A percentile compares a stretch with the other conserved stretches of the same genome.
Conservation (phyloP, 805 yeast genomes). For the Schizosaccharomyces lindneri region DNA sequence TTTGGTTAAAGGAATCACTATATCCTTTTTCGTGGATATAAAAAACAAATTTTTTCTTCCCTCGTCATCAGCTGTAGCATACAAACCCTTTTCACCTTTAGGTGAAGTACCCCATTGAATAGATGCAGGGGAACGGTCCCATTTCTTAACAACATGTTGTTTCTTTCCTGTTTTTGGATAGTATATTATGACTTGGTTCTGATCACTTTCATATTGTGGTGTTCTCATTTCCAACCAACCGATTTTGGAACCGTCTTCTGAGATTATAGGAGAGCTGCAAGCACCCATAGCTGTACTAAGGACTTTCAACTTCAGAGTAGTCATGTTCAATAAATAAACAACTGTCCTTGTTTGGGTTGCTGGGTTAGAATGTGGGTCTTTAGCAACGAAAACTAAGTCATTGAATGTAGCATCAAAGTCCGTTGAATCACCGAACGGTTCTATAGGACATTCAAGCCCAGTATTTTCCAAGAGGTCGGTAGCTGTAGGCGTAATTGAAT, state of each 20-base stretch:
- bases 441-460: neutral
- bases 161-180: constrained; percentile 2
- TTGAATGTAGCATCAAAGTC: constrained; percentile 8
- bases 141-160: neutral
- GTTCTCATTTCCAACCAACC: constrained; percentile 8
- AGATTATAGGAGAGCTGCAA: constrained; percentile 8
- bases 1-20: constrained; percentile 4
- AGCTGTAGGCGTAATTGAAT: neutral
- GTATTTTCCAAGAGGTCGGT: neutral
- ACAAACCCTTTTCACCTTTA: constrained; percentile 3
- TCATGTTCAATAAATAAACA: constrained; percentile 7
- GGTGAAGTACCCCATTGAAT: constrained; percentile 6
- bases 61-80: constrained; percentile 6
- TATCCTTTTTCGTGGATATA: neutral
- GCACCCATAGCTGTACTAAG: constrained; percentile 9
- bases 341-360: constrained; percentile 11
- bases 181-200: constrained; percentile 7
- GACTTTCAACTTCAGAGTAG: constrained; percentile 3
- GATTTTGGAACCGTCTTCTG: constrained; percentile 9
- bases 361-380: constrained; percentile 10
- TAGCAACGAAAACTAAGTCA: constrained; percentile 7
- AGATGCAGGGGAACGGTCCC: constrained; percentile 7
- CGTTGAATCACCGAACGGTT: neutral
- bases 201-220: constrained; percentile 11
- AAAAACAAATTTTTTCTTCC: constrained; percentile 6